Evolutionary conservation across 495 filamentous ascomycete species (phyloP).

Genomic region (Penicillium salamii): DNA sequence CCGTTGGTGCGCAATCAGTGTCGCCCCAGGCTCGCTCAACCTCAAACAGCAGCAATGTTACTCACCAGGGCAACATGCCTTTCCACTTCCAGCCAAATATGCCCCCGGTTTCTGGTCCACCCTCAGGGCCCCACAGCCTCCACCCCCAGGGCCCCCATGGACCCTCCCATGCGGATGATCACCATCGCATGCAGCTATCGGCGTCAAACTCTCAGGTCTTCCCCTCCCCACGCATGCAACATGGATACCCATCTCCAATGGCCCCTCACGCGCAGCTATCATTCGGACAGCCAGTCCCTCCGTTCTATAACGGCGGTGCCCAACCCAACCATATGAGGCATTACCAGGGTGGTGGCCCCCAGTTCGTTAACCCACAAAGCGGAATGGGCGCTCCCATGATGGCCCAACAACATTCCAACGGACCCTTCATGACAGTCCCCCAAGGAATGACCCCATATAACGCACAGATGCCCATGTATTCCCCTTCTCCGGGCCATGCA

Average conservation of each 20-base stretch:
- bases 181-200: constrained; percentile 83
- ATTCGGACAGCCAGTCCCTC: constrained; percentile 71
- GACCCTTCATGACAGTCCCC: constrained; percentile 51
- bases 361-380: constrained; percentile 64
- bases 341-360: constrained; percentile 57
- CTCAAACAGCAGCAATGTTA: constrained; percentile 56
- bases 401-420: constrained; percentile 69
- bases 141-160: constrained; percentile 63
- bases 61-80: constrained; percentile 76
- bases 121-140: constrained; percentile 59
- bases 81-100: constrained; percentile 57
- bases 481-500: constrained; percentile 62
- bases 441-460: constrained; percentile 57
- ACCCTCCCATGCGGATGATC: constrained; percentile 67
- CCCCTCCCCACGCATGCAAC: constrained; percentile 74
- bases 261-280: constrained; percentile 63
- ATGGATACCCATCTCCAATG: constrained; percentile 70
- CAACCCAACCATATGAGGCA: constrained; percentile 24
- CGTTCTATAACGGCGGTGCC: constrained; percentile 54
- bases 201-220: constrained; percentile 73
- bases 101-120: constrained; percentile 49
- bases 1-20: constrained; percentile 49
- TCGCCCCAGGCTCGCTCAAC: constrained; percentile 65
- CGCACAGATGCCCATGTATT: constrained; percentile 73
- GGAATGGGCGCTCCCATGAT: constrained; percentile 75